A percentile compares a stretch with the other conserved stretches of the same genome.
These are phyloP conservation scores for Nemania sp. DNA, from an alignment of 2,329 filamentous ascomycete genomes.

Conservation along the genomic window DNA sequence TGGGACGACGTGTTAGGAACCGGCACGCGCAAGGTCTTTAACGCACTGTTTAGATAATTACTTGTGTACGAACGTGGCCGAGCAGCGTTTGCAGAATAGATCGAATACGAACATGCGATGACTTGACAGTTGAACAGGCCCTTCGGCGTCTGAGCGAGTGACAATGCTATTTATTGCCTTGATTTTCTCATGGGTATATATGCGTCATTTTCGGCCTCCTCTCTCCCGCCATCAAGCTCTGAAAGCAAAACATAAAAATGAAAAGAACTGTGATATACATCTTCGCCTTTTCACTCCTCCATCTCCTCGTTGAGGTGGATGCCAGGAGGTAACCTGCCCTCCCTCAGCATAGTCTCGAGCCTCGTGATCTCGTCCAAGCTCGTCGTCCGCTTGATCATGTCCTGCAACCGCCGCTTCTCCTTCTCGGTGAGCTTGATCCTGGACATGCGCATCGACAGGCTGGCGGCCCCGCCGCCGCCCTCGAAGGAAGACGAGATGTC, in stretches of 20 bases:
- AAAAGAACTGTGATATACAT: background rate
- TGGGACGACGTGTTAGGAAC: too few relatives aligned
- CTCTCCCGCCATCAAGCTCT: background rate
- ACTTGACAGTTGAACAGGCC: too few relatives aligned
- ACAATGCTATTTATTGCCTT: constrained; percentile 29
- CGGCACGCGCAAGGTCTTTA: too few relatives aligned
- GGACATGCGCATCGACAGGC: constrained; percentile 66
- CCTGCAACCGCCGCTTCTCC: constrained; percentile 83
- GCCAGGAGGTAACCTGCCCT: constrained; percentile 80
- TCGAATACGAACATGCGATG: too few relatives aligned
- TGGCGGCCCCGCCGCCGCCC: constrained; percentile 51
- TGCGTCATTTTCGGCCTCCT: too few relatives aligned
- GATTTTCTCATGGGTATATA: constrained; percentile 9
- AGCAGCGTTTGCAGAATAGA: too few relatives aligned
- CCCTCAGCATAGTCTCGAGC: constrained; percentile 88
- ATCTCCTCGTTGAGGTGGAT: constrained; percentile 61
- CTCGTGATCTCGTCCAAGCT: constrained; percentile 88
- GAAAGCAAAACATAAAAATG: too few relatives aligned
- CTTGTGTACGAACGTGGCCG: too few relatives aligned
- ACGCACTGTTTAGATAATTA: too few relatives aligned
- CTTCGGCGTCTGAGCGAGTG: background rate
- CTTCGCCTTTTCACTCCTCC: constrained; percentile 58
- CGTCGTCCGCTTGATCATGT: constrained; percentile 85
- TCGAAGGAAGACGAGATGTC: constrained; percentile 53
- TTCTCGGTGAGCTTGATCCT: constrained; percentile 84